These are phyloP conservation scores for Vinca minor DNA, from an alignment of 257 asterid genomes.

Conservation along the genomic window DNA sequence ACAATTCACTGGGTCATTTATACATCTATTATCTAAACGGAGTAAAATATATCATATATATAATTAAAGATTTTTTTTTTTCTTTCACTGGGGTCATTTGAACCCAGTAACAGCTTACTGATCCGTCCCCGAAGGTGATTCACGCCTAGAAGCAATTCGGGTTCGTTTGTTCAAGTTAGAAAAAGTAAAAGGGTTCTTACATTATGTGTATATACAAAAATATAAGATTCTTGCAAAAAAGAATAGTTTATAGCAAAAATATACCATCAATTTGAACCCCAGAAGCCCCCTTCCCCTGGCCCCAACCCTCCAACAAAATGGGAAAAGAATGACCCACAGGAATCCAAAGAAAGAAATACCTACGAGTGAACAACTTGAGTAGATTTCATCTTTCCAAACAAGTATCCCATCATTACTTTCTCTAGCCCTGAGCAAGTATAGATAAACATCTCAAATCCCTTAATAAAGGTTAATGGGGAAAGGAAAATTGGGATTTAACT, in stretches of 20 bases:
- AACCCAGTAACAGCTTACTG: no score
- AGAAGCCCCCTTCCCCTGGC: not conserved
- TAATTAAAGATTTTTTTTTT: no score
- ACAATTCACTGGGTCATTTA: no score
- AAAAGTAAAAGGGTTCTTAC: no score
- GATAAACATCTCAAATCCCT: not conserved
- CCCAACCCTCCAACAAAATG: not conserved
- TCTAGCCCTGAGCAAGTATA: slow-evolving; percentile 47
- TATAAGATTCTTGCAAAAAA: not conserved
- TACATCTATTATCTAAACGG: no score
- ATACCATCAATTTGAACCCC: no score
- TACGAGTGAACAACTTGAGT: slow-evolving; percentile 93
- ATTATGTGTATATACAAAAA: not conserved
- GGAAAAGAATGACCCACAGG: not conserved
- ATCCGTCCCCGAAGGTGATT: no score
- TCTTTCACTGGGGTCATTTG: no score
- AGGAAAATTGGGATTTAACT: not conserved
- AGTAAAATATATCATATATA: no score
- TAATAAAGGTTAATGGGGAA: not conserved
- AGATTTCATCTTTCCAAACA: slow-evolving; percentile 67
- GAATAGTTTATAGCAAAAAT: not conserved
- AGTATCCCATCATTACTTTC: slow-evolving; percentile 56
- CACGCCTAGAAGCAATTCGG: no score
- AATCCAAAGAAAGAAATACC: slow-evolving; percentile 21
- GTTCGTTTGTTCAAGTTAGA: no score